Base-by-base conservation (phyloP, 257 asterid genomes). In the Solanum corneliomulleri region DNA sequence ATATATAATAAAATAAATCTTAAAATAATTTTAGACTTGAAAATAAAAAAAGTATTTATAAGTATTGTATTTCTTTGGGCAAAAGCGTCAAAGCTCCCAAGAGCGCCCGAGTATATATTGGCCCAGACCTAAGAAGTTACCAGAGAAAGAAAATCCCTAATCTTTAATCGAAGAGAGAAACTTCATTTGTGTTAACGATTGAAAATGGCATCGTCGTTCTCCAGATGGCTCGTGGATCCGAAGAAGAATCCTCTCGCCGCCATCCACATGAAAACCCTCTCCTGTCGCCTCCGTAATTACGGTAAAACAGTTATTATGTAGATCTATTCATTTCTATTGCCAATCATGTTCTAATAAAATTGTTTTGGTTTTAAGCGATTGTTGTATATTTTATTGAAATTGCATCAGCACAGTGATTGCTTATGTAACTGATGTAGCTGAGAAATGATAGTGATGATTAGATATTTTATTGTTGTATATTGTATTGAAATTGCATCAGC, bases 221-320 rank as follows among this genome's bases (percentile, higher is more conserved):
- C 92, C 8, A 91, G 91, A 71, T 95, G 98, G 98, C 86, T 95
- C 14, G 92, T 93, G 44, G 97, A 95, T 84, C 98, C 98, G 14
- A 93, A 84, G 88, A 94, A 93, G 92, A 95, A 95, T 78, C 97
- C 95, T 0, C 93, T 95, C 60, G 98, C 98, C 11, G 94, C 94
- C 37, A 49, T 92, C 21, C 98, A 95, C 88, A 93, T 88, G 97
- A 95, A 91, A 89, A 14, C 94, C 45, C 33, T 95, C 75, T 81
- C 90, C 72, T 49, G 35, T 52, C 96, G 98, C 89, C 97, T 95
- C 86, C 92, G 95, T 37, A 93, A 89, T 87, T 95, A 72, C 89
- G 98, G 98, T 93, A 85, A n/a, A 10, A 62, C 70, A 62, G 11
- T 62, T 4, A 62, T n/a, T 44, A 18, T 35, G 25, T 6, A 47